A percentile compares a stretch with the other conserved stretches of the same genome.
Conservation (phyloP, 805 yeast species). For the Tanozyma kutaoensis region DNA sequence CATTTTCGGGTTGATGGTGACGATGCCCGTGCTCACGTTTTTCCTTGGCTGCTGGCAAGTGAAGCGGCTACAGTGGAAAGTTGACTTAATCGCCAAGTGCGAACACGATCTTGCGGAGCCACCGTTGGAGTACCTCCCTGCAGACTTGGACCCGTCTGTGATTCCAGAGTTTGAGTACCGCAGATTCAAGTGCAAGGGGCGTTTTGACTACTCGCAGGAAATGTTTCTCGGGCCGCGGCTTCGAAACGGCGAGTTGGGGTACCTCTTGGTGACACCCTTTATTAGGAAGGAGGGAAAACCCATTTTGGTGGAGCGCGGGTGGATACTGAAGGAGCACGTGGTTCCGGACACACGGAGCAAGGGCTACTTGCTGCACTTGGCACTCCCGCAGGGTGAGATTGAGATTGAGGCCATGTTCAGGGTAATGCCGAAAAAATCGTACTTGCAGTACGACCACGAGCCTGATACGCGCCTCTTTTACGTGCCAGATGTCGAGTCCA, state of each 20-base stretch:
- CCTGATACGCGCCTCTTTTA: constrained; percentile 58
- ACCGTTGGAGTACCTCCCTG: constrained; percentile 57
- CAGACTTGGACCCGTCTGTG: constrained; percentile 46
- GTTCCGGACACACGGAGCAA: constrained; percentile 35
- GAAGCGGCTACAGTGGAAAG: constrained; percentile 77
- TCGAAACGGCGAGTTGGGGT: constrained; percentile 57
- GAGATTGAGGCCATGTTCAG: constrained; percentile 65
- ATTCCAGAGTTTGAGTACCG: constrained; percentile 72
- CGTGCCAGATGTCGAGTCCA: constrained; percentile 68
- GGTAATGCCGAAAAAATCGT: constrained; percentile 46
- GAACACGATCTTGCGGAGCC: constrained; percentile 70
- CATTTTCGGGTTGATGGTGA: constrained; percentile 33
- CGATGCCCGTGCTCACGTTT: constrained; percentile 83
- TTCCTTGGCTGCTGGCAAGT: constrained; percentile 92
- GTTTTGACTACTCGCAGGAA: constrained; percentile 74
- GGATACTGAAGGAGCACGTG: constrained; percentile 65
- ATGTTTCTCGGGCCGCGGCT: constrained; percentile 86
- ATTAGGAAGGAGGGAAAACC: constrained; percentile 65
- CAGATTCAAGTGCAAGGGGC: constrained; percentile 63
- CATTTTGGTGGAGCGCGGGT: constrained; percentile 79
- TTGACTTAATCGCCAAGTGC: constrained; percentile 62
- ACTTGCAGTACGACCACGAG: constrained; percentile 58
- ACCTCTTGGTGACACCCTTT: constrained; percentile 70
- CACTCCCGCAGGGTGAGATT: constrained; percentile 62
- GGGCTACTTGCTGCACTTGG: constrained; percentile 47